Base-by-base conservation (phyloP, 352 stramenopile genomes). In the Phytophthora brassicae region DNA sequence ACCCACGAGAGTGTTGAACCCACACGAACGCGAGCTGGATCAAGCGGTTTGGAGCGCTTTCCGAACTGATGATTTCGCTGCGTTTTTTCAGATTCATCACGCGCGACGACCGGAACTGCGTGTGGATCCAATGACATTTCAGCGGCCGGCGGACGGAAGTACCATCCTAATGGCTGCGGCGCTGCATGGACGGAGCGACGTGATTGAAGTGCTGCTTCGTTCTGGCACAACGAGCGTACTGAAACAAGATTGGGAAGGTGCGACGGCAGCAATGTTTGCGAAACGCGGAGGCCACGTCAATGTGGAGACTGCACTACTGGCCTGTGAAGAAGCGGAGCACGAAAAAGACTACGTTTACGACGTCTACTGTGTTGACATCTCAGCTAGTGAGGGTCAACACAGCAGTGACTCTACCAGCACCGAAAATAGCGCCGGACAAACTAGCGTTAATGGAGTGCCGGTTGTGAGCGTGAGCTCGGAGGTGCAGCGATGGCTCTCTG, bases 341-440 rank as follows among this genome's bases (percentile, higher is more conserved):
- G 86, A 94, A 54, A 94, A 92, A 39, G 77, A 90, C 49, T 94
- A 79, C 41, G 86, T 94, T 8, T 94, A 93, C 41, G 86, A 94
- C 44, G 80, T 94, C 16, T 94, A 94, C 71, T 93, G 86, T 44
- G 75, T 94, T 41, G 86, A 94, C 26, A 70, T 88, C 22, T 73
- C 74, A 3, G 68, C 78, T 6, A 89, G 70, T 45, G 61, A 79
- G 26, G 38, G 66, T 19, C 62, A 65, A 54, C 38, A 66, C 6
- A 67, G 14, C 26, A 33, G 52, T n/a, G 66, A 70, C 11, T 42
- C 13, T 14, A 35, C 17, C 4, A 65, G n/a, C 13, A 48, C 63
- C 13, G 50, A 52, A 22, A 55, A 66, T 29, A 63, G 43, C 17
- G 33, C 65, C 0, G 58, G 70, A 23, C 51, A 71, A 31, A 62